These are phyloP conservation scores for Astrothelium macrocarpum DNA, from an alignment of 495 filamentous ascomycete species.

Conservation along the genomic window DNA sequence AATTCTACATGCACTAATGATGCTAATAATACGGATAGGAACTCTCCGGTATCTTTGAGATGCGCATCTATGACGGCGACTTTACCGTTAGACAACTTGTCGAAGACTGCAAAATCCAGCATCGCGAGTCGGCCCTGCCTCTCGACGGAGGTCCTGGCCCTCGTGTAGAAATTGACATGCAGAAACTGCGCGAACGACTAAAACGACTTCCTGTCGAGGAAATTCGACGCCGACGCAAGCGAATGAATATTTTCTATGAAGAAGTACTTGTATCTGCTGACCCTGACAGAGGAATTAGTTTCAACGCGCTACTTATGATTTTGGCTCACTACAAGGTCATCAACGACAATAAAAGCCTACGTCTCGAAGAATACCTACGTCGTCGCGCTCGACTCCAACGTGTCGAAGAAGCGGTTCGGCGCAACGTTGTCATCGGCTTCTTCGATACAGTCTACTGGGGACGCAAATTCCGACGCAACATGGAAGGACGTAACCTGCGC, in stretches of 20 bases:
- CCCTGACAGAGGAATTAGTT: slow-evolving; percentile 76
- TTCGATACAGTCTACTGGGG: slow-evolving; percentile 92
- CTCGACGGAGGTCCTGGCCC: slow-evolving; percentile 48
- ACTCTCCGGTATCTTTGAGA: slow-evolving; percentile 88
- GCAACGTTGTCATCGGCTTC: slow-evolving; percentile 84
- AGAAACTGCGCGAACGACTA: slow-evolving; percentile 65
- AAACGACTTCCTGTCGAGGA: slow-evolving; percentile 61
- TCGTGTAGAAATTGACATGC: slow-evolving; percentile 51
- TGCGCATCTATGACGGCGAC: slow-evolving; percentile 91
- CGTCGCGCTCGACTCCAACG: slow-evolving; percentile 82
- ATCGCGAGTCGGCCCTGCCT: slow-evolving; percentile 33
- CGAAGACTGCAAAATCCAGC: slow-evolving; percentile 58
- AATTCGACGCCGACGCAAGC: slow-evolving; percentile 60
- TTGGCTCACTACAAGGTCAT: slow-evolving; percentile 98
- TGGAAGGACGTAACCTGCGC: slow-evolving; percentile 56
- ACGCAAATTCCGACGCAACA: slow-evolving; percentile 64
- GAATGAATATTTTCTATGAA: slow-evolving; percentile 89
- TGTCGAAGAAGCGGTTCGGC: slow-evolving; percentile 89
- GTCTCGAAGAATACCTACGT: slow-evolving; percentile 87
- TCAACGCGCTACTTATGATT: slow-evolving; percentile 92
- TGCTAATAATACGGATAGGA: slow-evolving; percentile 36
- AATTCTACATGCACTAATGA: too few relatives aligned
- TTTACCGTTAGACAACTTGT: slow-evolving; percentile 76
- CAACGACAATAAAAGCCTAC: slow-evolving; percentile 89
- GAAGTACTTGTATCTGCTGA: slow-evolving; percentile 92